Conservation (phyloP, 1,284 basidiomycete genomes). For the Mycena sp. region DNA sequence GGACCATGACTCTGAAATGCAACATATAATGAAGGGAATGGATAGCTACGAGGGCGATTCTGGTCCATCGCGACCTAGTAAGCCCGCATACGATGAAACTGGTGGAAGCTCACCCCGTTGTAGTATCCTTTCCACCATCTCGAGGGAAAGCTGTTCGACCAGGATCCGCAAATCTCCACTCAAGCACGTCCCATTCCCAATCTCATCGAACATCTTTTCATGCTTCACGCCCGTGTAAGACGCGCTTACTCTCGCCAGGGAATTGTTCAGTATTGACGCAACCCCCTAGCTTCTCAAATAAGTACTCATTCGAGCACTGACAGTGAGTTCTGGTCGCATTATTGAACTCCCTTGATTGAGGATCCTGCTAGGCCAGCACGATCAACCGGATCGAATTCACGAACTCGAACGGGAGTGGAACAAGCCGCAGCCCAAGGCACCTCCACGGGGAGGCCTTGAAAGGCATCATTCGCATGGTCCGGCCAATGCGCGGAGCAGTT, state of each 20-base stretch:
- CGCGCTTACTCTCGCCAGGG: neutral
- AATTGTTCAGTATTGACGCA: neutral
- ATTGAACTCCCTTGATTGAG: neutral
- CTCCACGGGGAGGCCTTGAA: slow-evolving; percentile 19
- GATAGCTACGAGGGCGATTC: slow-evolving; percentile 59
- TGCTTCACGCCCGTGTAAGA: slow-evolving; percentile 15
- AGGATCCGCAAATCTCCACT: slow-evolving; percentile 2
- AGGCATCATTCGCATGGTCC: slow-evolving; percentile 11
- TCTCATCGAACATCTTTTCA: slow-evolving; percentile 19
- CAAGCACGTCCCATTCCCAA: slow-evolving; percentile 7
- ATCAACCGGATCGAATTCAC: slow-evolving; percentile 31
- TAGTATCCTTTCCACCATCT: slow-evolving; percentile 37
- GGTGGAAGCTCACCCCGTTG: too few relatives aligned
- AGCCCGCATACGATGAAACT: too few relatives aligned
- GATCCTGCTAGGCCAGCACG: slow-evolving; percentile 11
- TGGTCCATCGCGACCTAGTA: slow-evolving; percentile 35
- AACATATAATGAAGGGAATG: slow-evolving; percentile 64
- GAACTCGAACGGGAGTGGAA: slow-evolving; percentile 57
- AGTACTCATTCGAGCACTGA: slow-evolving; percentile 14
- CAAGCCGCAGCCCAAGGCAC: slow-evolving; percentile 46
- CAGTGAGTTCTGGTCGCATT: slow-evolving; percentile 5
- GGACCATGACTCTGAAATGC: slow-evolving; percentile 80
- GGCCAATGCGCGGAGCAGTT: slow-evolving; percentile 8
- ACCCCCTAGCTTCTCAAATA: slow-evolving; percentile 18
- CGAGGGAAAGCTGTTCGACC: slow-evolving; percentile 14